phyloP scores from a whole-genome alignment of 1,139 yeast genomes.

The Wickerhamomyces sp. region DNA sequence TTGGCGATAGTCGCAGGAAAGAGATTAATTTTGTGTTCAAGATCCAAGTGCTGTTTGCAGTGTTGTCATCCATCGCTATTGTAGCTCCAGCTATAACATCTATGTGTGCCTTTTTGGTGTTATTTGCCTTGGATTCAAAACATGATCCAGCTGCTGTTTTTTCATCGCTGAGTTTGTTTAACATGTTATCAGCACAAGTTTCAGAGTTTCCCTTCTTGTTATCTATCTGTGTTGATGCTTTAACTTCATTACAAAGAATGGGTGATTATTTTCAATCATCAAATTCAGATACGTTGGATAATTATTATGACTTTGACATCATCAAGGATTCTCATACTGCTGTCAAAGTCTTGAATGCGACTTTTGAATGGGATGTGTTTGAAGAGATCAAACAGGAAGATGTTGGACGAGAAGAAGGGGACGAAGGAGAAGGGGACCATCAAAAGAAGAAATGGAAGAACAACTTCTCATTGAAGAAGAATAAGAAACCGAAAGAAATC shows the following conservation, averaged over 20 bases:
- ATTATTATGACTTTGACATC: not conserved
- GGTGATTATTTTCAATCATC: slow-evolving; percentile 43
- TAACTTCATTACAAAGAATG: slow-evolving; percentile 52
- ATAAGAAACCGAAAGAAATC: not conserved
- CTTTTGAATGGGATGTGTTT: not conserved
- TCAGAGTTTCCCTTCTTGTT: slow-evolving; percentile 57
- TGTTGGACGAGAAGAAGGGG: not conserved
- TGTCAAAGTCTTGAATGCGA: not conserved
- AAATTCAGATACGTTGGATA: slow-evolving; percentile 5
- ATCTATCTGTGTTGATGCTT: slow-evolving; percentile 51
- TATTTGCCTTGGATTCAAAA: slow-evolving; percentile 43
- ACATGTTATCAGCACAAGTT: slow-evolving; percentile 62
- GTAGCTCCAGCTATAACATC: slow-evolving; percentile 62
- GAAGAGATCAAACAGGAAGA: not conserved
- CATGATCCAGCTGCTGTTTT: slow-evolving; percentile 65
- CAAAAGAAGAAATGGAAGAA: not conserved
- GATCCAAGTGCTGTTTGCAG: slow-evolving; percentile 48
- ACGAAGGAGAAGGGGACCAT: no score
- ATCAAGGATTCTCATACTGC: not conserved
- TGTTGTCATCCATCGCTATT: slow-evolving; percentile 50
- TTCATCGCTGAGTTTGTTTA: slow-evolving; percentile 71
- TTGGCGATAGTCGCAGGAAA: slow-evolving; percentile 35
- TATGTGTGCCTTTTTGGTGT: slow-evolving; percentile 62
- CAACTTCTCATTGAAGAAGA: no score
- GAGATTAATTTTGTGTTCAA: slow-evolving; percentile 41